Evolutionary conservation across 495 filamentous ascomycete species (phyloP), one percentile per base, ranked within the genome.

Genomic region (Cladorrhinum samala): DNA sequence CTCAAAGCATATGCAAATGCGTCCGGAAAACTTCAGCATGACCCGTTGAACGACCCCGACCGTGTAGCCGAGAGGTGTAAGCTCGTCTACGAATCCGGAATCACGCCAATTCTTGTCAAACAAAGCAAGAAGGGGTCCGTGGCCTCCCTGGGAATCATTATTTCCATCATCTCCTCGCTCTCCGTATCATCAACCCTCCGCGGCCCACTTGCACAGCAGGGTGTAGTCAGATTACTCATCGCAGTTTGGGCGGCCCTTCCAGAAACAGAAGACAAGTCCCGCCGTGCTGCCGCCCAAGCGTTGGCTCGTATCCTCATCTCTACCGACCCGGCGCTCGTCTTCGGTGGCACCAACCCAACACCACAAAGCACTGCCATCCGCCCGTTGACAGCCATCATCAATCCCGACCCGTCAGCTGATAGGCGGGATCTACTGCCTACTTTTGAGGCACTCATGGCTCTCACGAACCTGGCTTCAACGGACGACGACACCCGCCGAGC

Each of bases 1-100:
- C 80, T 97, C 23, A 96, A 94, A 71, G 85, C 89, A 2, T 97
- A 96, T 61, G 91, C 93, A 18, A 88, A 95, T 61, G 85, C 89
- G 8, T 81, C 82, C 4, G 83, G 84, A 50, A 78, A 83, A 24
- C 65, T 81, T 9, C 71, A 81, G 18, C 73, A 81, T 1, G 84
- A 93, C 63, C 78, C 82, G 5, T 73, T 90, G 3, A 85, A 88
- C 54, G 78, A 86, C 46, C 83, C 95, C 41, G 73, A 84, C 5
- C 82, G 85, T 46, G 90, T 95, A 19, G 74, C 83, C 36, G 76
- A 77, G 38, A 87, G 93, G 14, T 96, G 92, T 68, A 81, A 80
- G 60, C 75, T 73, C 9, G 72, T 96, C 36, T 84, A 96, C 44
- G 81, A 89, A 20, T 83, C 84, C 0, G 89, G 85, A 19, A 65